Base-by-base conservation (phyloP, 257 asterid genomes). In the Solanum arcanum region DNA sequence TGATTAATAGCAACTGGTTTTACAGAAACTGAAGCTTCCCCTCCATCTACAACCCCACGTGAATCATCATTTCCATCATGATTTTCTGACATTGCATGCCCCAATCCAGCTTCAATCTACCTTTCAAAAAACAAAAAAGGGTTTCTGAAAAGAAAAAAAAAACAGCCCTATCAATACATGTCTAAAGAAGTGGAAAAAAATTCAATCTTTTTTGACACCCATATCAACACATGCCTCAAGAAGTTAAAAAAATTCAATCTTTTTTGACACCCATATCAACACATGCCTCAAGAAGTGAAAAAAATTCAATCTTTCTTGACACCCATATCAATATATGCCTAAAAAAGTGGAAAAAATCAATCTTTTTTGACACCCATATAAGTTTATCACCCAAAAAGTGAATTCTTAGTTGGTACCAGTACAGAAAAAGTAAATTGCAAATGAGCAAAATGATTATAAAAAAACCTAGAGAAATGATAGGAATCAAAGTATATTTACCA, bases 11-110 rank as follows among this genome's bases (percentile, higher is more conserved):
- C 72, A 44, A 70, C 68, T 85, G 96, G 87, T 90, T 90, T 88
- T 25, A 62, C 86, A 20, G 46, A 47, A 21, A 33, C 90, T 27
- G 86, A 62, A 74, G 27, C 86, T 31, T 74, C 83, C 44, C 47
- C 85, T 70, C 88, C 92, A 47, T 85, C 92, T 59, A 76, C 89
- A 81, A 78, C 73, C 87, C 87, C 92, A 90, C 90, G 91, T 72
- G 88, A 88, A 52, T 52, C 90, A 86, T 82, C 94, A 88, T 86
- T 92, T 89, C 89, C 94, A 88, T 66, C 92, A 52, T 89, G 86
- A 86, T 87, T 90, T 87, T 93, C 94, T n/a, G 92, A 90, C 98
- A 95, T 95, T 88, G 85, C 85, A 80, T 91, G 89, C 52, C 89
- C 88, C 92, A 89, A 90, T 69, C 25, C 86, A 80, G 69, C 69